These are phyloP conservation scores for Physaria fendleri DNA, from an alignment of 345 rosid genomes.

Conservation along the genomic window DNA sequence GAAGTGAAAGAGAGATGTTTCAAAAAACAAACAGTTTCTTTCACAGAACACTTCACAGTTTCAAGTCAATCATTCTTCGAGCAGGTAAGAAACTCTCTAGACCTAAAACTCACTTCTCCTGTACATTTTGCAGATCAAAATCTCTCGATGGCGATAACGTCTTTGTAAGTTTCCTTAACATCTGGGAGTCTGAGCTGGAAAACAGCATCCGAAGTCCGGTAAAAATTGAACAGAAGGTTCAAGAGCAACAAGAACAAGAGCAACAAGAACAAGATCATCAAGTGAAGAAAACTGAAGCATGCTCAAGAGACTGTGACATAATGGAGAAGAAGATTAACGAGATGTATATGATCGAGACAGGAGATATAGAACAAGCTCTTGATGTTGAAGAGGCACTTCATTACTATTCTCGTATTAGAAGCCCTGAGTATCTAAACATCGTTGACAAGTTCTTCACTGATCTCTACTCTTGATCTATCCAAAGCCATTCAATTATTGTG, in stretches of 20 bases:
- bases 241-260: slow-evolving; percentile 4
- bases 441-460: slow-evolving; percentile 75
- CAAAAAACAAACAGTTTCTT: slow-evolving; percentile 50
- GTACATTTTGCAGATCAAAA: slow-evolving; percentile 24
- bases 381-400: slow-evolving; percentile 91
- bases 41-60: slow-evolving; percentile 43
- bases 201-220: slow-evolving; percentile 10
- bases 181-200: slow-evolving; percentile 25
- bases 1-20: slow-evolving; percentile 18
- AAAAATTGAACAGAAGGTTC: slow-evolving; percentile 1
- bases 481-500: background rate
- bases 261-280: slow-evolving; percentile 3
- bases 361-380: slow-evolving; percentile 66
- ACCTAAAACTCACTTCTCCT: slow-evolving; percentile 23
- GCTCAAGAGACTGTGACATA: slow-evolving; percentile 14
- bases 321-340: slow-evolving; percentile 72
- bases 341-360: slow-evolving; percentile 60
- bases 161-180: slow-evolving; percentile 27
- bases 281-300: slow-evolving; percentile 17
- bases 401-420: slow-evolving; percentile 66
- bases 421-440: slow-evolving; percentile 72
- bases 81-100: slow-evolving; percentile 45
- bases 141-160: slow-evolving; percentile 22
- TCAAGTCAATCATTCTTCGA: slow-evolving; percentile 41
- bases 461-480: slow-evolving; percentile 39